Percentiles rank a stretch among this genome's conserved stretches.
Conservation (phyloP, 2,329 filamentous ascomycete genomes). For the Tolypocladium ovalisporum region DNA sequence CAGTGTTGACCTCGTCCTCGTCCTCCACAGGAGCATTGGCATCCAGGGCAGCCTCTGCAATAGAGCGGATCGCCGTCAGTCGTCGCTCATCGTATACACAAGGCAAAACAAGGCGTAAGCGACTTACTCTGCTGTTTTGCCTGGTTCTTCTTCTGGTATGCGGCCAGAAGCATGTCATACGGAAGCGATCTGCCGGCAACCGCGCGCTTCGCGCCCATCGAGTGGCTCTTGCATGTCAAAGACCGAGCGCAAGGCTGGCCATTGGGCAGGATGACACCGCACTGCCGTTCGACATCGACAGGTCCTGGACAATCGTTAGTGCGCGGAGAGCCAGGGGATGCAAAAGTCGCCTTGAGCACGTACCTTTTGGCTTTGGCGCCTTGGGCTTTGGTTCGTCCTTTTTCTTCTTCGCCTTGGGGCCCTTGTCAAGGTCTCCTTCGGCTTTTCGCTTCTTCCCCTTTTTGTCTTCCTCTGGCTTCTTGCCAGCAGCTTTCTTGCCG, state of each 20-base stretch:
- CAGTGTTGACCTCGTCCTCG: conserved; percentile 68
- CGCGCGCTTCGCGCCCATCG: conserved; percentile 87
- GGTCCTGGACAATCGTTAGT: conserved; percentile 40
- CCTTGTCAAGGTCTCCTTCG: conserved; percentile 67
- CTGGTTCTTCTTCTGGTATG: conserved; percentile 96
- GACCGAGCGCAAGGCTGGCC: conserved; percentile 80
- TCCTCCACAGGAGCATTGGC: conserved; percentile 86
- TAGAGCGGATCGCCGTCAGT: neutral
- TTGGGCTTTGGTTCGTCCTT: conserved; percentile 86
- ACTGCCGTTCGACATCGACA: conserved; percentile 89
- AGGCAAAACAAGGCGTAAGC: neutral
- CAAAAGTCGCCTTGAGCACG: neutral
- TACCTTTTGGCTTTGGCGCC: conserved; percentile 71
- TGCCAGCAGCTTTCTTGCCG: conserved; percentile 53
- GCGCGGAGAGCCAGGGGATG: neutral
- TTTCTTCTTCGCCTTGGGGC: conserved; percentile 83
- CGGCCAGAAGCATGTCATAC: conserved; percentile 82
- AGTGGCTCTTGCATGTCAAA: conserved; percentile 86
- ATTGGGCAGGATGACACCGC: conserved; percentile 76
- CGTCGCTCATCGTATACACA: neutral
- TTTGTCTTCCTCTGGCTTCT: conserved; percentile 55
- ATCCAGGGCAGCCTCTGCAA: conserved; percentile 78
- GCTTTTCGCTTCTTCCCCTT: conserved; percentile 73
- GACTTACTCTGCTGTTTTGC: conserved; percentile 88
- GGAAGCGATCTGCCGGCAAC: conserved; percentile 79